These are phyloP conservation scores for Cryomyces antarcticus DNA, from an alignment of 495 filamentous ascomycete species.

Conservation along the genomic window DNA sequence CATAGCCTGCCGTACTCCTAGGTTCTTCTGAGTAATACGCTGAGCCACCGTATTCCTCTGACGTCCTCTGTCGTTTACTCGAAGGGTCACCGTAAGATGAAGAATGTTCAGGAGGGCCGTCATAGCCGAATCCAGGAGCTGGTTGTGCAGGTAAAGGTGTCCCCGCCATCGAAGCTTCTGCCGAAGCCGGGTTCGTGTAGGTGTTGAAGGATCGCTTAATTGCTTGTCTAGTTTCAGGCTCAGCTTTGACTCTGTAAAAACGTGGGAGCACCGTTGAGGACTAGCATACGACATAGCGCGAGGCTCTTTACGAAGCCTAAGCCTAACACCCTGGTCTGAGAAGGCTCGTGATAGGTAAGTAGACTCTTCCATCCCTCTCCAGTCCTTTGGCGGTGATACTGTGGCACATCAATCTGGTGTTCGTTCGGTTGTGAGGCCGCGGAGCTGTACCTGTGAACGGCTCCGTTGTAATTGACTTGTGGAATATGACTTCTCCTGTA, in stretches of 20 bases:
- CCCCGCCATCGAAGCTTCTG: too few relatives aligned
- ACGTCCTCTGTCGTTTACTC: background rate
- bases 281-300: slow-evolving; percentile 12
- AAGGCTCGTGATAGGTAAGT: slow-evolving; percentile 84
- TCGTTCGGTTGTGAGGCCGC: too few relatives aligned
- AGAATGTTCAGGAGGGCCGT: background rate
- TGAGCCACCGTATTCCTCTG: too few relatives aligned
- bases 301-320: slow-evolving; percentile 76
- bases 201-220: too few relatives aligned
- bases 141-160: too few relatives aligned
- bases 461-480: slow-evolving; percentile 53
- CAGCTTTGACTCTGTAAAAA: too few relatives aligned
- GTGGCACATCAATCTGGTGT: background rate
- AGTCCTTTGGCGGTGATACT: slow-evolving; percentile 63
- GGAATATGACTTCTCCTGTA: slow-evolving; percentile 34
- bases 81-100: background rate
- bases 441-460: slow-evolving; percentile 44
- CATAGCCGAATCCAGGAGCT: too few relatives aligned
- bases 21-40: too few relatives aligned
- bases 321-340: slow-evolving; percentile 80
- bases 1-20: too few relatives aligned
- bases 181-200: too few relatives aligned
- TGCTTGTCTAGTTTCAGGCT: too few relatives aligned
- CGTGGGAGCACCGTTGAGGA: background rate
- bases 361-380: slow-evolving; percentile 74